phyloP scores from a whole-genome alignment of 148 eudicot species.

The Polygonum aviculare region DNA sequence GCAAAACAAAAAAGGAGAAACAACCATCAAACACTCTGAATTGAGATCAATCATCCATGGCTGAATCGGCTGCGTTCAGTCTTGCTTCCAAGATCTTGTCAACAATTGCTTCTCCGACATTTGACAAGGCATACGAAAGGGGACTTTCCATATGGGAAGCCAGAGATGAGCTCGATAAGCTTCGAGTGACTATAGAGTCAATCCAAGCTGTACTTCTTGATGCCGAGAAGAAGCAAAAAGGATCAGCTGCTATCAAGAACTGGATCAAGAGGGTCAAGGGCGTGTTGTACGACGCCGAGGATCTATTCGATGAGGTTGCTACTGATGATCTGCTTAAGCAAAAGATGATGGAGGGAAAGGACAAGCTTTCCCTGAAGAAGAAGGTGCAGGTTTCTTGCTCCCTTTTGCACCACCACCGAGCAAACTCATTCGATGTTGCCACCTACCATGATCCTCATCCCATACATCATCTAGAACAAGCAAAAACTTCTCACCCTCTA shows the following conservation, averaged over 20 bases:
- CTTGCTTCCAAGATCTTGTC: background rate
- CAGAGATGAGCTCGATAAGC: constrained; percentile 10
- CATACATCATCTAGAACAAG: too few species aligned
- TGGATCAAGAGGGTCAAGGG: constrained; percentile 19
- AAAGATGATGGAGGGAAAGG: too few species aligned
- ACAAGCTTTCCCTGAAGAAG: too few species aligned
- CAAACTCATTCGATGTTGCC: too few species aligned
- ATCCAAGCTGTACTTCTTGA: constrained; percentile 20
- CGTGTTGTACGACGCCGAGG: constrained; percentile 11
- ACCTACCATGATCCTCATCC: too few species aligned
- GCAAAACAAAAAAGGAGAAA: too few species aligned
- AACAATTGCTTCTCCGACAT: background rate
- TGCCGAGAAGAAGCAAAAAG: constrained; percentile 23
- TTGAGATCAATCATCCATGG: background rate
- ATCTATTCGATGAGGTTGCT: background rate
- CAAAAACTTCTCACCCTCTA: too few species aligned
- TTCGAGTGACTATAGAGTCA: constrained; percentile 12
- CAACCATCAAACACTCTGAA: background rate
- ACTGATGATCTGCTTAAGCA: background rate
- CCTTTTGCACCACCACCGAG: too few species aligned
- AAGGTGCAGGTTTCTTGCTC: too few species aligned
- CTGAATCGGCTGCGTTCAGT: background rate
- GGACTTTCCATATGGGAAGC: constrained; percentile 1
- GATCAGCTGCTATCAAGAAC: constrained; percentile 7
- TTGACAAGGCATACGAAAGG: background rate